These are phyloP conservation scores for Scolecobasidium constrictum DNA, from an alignment of 2,329 filamentous ascomycete genomes.

Conservation along the genomic window DNA sequence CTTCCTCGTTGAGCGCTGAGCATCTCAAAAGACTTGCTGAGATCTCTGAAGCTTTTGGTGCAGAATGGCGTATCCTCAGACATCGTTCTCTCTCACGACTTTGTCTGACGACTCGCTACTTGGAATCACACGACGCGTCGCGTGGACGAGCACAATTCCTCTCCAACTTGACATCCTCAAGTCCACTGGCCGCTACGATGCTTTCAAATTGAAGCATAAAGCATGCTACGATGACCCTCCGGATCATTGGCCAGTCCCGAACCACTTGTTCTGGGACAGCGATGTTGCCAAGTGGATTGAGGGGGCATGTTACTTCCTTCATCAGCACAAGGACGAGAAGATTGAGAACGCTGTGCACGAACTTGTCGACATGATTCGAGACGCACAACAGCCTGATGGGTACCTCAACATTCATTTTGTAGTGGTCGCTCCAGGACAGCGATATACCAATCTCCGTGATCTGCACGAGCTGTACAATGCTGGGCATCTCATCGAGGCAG, in stretches of 20 bases:
- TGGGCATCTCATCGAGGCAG: constrained; percentile 52
- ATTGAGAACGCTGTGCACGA: constrained; percentile 43
- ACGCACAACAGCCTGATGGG: constrained; percentile 48
- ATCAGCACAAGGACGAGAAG: constrained; percentile 30
- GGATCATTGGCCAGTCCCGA: constrained; percentile 37
- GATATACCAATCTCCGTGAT: constrained; percentile 50
- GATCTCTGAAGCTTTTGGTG: too few relatives aligned
- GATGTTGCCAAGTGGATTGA: constrained; percentile 53
- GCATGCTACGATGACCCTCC: constrained; percentile 5
- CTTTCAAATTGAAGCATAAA: constrained; percentile 10
- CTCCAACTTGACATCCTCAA: constrained; percentile 44
- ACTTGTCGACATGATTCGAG: constrained; percentile 46
- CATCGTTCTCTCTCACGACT: constrained; percentile 24
- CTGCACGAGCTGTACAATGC: constrained; percentile 54
- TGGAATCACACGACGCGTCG: constrained; percentile 27
- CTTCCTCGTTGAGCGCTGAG: too few relatives aligned
- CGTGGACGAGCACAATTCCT: constrained; percentile 34
- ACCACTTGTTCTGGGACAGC: constrained; percentile 50
- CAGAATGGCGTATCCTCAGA: constrained; percentile 34
- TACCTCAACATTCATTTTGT: constrained; percentile 55
- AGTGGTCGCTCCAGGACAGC: constrained; percentile 43
- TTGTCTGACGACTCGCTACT: constrained; percentile 24
- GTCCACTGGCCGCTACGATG: constrained; percentile 40
- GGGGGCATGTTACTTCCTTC: constrained; percentile 47
- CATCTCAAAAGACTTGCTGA: too few relatives aligned